Base-by-base conservation (phyloP, 257 asterid species). In the Solanum pimpinellifolium region DNA sequence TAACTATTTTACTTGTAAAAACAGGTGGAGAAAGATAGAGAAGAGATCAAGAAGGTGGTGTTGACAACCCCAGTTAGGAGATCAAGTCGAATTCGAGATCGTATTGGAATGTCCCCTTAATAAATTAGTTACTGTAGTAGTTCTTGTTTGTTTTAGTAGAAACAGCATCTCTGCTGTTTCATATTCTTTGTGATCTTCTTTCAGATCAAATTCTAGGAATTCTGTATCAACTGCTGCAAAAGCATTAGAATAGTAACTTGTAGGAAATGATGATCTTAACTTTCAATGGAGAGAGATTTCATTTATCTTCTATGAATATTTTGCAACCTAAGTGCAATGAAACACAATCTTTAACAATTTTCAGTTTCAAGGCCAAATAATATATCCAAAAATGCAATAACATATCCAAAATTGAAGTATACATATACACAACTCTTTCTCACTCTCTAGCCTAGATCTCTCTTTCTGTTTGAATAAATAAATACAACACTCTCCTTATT, bases 1-100 rank as follows among this genome's bases (percentile, higher is more conserved):
- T 42, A 9, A 75, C 86, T 66, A 18, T 85, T 25, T 72, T 14
- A 31, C 20, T 84, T 59, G 41, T 89, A 59, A 56, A 85, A 86
- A 47, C 89, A 95, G 97, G 95, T 93, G 69, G 87, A 87, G 52
- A 91, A 72, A 85, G 89, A 89, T 70, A 89, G 89, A 88, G 94
- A 91, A 85, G 88, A 88, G 88, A 84, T 77, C 75, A 86, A 86
- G 31, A 86, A 86, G 73, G 59, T 21, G 87, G 20, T 39, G 27
- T 86, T 87, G 65, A 47, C 90, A 52, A 94, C 97, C 86, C 95
- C 98, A 14, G 92, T 94, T 7, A 94, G 98, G 92, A 91, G 97
- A 86, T 95, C 98, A 39, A 91, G 91, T 85, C 90, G 97, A 86
- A 89, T 95, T 69, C 95, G 93, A 39, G 92, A 84, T 73, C 95